Conservation (phyloP, 768 basidiomycete species). For the Termitomyces sp. region DNA sequence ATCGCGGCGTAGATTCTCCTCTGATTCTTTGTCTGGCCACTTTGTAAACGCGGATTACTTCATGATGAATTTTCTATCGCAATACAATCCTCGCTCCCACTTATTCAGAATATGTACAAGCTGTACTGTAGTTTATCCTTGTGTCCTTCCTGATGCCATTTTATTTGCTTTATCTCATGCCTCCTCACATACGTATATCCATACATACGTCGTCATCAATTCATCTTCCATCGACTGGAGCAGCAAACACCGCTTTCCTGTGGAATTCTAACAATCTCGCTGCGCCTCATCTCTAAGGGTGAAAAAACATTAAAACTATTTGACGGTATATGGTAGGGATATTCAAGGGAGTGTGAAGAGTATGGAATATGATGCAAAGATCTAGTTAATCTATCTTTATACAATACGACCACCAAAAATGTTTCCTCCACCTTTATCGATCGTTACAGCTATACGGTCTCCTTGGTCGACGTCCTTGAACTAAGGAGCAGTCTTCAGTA, state of each 20-base stretch:
- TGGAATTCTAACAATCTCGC: background rate
- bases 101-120: constrained; percentile 17
- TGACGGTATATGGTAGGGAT: no score
- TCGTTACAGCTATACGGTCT: constrained; percentile 44
- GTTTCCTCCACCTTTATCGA: constrained; percentile 50
- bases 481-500: constrained; percentile 22
- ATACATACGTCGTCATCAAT: constrained; percentile 4
- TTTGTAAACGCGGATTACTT: constrained; percentile 1
- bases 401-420: constrained; percentile 11
- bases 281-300: background rate
- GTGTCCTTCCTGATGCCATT: constrained; percentile 5
- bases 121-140: constrained; percentile 20
- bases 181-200: background rate
- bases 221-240: constrained; percentile 8
- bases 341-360: background rate
- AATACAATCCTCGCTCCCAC: constrained; percentile 1
- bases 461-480: constrained; percentile 47
- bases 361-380: background rate
- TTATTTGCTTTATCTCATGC: constrained; percentile 14
- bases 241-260: constrained; percentile 6
- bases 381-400: background rate
- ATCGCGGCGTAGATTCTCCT: constrained; percentile 31
- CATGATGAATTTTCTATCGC: background rate
- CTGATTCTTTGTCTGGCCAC: background rate
- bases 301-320: background rate